phyloP scores from a whole-genome alignment of 495 filamentous ascomycete species.

The Penicillium robsamsonii region DNA sequence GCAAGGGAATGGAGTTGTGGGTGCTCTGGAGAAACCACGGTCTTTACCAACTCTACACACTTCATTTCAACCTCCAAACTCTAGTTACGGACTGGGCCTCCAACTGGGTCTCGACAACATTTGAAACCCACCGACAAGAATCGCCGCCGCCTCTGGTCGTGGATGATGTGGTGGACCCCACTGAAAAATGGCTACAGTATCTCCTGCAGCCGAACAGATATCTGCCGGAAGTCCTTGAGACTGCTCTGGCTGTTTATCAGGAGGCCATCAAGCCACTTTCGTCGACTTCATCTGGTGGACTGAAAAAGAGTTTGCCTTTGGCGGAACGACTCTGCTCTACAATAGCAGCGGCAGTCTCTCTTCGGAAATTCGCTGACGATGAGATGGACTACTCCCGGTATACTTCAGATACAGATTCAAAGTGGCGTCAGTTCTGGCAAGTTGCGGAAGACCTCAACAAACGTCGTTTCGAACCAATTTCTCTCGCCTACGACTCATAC shows the following conservation, averaged over 20 bases:
- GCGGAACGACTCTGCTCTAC: constrained; percentile 67
- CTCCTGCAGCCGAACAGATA: constrained; percentile 82
- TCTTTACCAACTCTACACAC: constrained; percentile 67
- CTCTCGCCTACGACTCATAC: constrained; percentile 68
- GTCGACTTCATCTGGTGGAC: constrained; percentile 25
- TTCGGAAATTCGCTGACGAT: constrained; percentile 58
- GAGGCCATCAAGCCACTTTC: constrained; percentile 50
- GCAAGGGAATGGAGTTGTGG: constrained; percentile 69
- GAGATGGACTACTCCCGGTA: constrained; percentile 73
- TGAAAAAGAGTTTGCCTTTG: constrained; percentile 52
- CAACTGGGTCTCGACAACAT: constrained; percentile 70
- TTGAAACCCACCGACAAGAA: constrained; percentile 57
- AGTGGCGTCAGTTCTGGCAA: constrained; percentile 89
- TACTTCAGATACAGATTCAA: constrained; percentile 65
- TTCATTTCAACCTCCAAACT: constrained; percentile 55
- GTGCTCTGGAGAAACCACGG: constrained; percentile 83
- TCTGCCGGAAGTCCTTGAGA: constrained; percentile 72
- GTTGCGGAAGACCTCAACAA: constrained; percentile 83
- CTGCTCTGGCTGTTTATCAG: constrained; percentile 73
- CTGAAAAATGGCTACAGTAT: constrained; percentile 53
- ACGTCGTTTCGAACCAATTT: constrained; percentile 72
- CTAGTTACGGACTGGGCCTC: constrained; percentile 58
- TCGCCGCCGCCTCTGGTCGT: constrained; percentile 52
- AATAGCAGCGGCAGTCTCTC: constrained; percentile 60
- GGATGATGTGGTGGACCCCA: constrained; percentile 59